These are phyloP conservation scores for Blastocystis sp. DNA, from an alignment of 352 stramenopile genomes.

Conservation along the genomic window DNA sequence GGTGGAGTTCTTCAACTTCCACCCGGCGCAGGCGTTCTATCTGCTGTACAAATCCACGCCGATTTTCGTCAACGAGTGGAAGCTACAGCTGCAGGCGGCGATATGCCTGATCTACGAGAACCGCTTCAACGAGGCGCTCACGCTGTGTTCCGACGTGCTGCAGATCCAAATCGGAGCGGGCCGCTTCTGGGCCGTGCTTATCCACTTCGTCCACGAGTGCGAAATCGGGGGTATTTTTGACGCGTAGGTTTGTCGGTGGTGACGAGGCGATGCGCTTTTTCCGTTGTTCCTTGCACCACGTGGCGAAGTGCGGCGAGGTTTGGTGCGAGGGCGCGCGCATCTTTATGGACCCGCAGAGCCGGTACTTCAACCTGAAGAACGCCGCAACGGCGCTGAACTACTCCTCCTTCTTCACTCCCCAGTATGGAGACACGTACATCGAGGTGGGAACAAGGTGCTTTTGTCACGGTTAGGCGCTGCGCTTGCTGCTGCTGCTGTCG, in stretches of 20 bases:
- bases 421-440: conserved; percentile 64
- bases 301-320: conserved; percentile 32
- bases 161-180: conserved; percentile 74
- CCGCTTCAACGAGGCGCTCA: not conserved
- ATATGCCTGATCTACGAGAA: not conserved
- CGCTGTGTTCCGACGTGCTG: not conserved
- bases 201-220: conserved; percentile 29
- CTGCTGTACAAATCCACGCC: conserved; percentile 5
- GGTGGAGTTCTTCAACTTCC: conserved; percentile 11
- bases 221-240: conserved; percentile 69
- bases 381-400: conserved; percentile 6
- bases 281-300: conserved; percentile 69
- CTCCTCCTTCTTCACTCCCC: conserved; percentile 57
- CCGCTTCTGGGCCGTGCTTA: conserved; percentile 21
- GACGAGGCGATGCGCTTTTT: conserved; percentile 73
- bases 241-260: conserved; percentile 71
- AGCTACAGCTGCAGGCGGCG: not conserved
- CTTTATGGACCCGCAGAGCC: conserved; percentile 41
- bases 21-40: not conserved
- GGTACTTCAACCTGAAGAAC: conserved; percentile 24
- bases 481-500: conserved; percentile 51
- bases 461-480: not conserved
- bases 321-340: conserved; percentile 66
- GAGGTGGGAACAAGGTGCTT: not conserved
- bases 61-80: conserved; percentile 47